Conservation (phyloP, 495 filamentous ascomycete genomes). For the Staphylotrichum tortipilum region DNA sequence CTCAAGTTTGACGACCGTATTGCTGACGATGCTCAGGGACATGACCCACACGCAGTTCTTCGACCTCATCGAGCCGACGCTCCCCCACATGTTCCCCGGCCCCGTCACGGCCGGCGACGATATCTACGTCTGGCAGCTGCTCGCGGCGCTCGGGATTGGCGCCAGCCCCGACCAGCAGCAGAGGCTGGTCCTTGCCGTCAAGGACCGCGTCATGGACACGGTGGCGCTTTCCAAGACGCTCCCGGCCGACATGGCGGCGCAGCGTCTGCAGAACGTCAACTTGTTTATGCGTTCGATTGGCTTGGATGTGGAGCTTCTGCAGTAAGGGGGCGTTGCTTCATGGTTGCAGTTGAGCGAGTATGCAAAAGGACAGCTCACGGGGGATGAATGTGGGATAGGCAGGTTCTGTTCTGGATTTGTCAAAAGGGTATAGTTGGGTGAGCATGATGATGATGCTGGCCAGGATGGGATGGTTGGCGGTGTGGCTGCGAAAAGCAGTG, state of each 20-base stretch:
- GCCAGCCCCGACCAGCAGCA: conserved; percentile 91
- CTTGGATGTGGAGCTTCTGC: conserved; percentile 87
- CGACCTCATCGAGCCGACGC: conserved; percentile 70
- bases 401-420: conserved; percentile 5
- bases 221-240: conserved; percentile 78
- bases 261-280: conserved; percentile 84
- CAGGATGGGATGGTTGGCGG: not conserved
- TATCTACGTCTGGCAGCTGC: conserved; percentile 95
- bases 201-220: conserved; percentile 97
- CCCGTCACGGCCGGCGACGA: conserved; percentile 76
- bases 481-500: too few species aligned
- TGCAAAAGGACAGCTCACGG: not conserved
- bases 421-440: conserved; percentile 1
- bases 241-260: conserved; percentile 70
- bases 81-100: conserved; percentile 78
- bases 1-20: not conserved
- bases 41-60: conserved; percentile 75
- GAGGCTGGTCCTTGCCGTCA: conserved; percentile 85
- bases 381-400: not conserved
- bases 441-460: not conserved
- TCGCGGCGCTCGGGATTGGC: conserved; percentile 87
- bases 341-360: too few species aligned
- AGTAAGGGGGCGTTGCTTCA: conserved; percentile 50
- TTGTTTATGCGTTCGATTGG: conserved; percentile 98
- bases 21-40: conserved; percentile 34